Evolutionary conservation across 352 stramenopile genomes (phyloP), one percentile per base, ranked within the genome.

Genomic region (Phytophthora pisi): DNA sequence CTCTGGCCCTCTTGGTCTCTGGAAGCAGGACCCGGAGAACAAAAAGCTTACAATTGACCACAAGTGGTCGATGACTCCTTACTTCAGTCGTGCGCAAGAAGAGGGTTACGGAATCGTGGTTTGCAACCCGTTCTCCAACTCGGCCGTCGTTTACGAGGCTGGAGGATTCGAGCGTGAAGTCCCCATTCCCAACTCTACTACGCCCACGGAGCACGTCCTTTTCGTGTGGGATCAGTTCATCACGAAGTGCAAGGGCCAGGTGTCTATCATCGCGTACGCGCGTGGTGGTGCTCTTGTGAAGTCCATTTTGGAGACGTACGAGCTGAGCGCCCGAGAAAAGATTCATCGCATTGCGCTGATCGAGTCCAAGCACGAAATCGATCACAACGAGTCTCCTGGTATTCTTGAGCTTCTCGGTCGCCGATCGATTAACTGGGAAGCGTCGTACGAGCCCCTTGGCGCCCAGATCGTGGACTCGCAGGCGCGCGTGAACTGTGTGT

Each of bases 221-320:
- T 96, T 92, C 56, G 88, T 96, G n/a, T 96, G 89, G 89, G 84
- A 95, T 30, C 67, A 93, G 31, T 96, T 87, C 45, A 82, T 88
- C 1, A 60, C 81, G 15, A 93, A 92, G 61, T 95, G 86, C 66
- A 91, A 90, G 58, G 89, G 88, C 3, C 81, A 96, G 61, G 84
- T 96, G 9, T 96, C 88, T 7, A 84, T 96, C 36, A 84, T 96
- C 50, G 89, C 89, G 36, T 96, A 90, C 36, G 84, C 86, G 3
- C 84, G 88, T 13, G 89, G 89, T 64, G 89, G 89, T 28, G 81
- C 88, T 10, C 74, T 96, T 10, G 84, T 92, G 10, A 94, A 95
- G 66, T 92, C 89, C 15, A 88, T 96, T 34, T 58, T 96, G 26
- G 85, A 96, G 55, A 88, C 86, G 7, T 86, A 90, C 40, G 87